These are phyloP conservation scores for Rubia yunnanensis DNA, from an alignment of 257 asterid genomes.

Conservation along the genomic window DNA sequence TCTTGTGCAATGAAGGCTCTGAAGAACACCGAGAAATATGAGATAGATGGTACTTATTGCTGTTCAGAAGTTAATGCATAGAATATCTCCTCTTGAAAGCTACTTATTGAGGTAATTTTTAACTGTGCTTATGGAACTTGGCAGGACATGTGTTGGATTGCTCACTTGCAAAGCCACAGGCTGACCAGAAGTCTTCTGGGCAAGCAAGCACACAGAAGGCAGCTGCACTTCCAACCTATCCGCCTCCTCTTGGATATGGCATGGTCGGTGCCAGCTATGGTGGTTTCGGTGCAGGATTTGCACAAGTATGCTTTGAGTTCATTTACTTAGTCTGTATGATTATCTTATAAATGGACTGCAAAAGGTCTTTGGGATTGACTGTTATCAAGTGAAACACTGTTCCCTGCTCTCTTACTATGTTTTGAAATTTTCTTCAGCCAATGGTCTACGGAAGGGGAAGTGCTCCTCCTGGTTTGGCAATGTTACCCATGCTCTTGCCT, in stretches of 20 bases:
- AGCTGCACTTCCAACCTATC: constrained; percentile 56
- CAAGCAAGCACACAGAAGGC: constrained; percentile 51
- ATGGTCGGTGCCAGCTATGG: constrained; percentile 78
- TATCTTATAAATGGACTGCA: constrained; percentile 4
- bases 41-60: constrained; percentile 54
- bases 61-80: constrained; percentile 3
- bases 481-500: constrained; percentile 99
- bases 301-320: constrained; percentile 45
- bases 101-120: constrained; percentile 16
- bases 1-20: constrained; percentile 90
- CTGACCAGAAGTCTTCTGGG: constrained; percentile 62
- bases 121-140: constrained; percentile 12
- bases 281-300: constrained; percentile 56
- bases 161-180: constrained; percentile 97
- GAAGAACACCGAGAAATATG: constrained; percentile 85
- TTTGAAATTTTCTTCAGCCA: constrained; percentile 35
- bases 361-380: not conserved
- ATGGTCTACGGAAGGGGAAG: constrained; percentile 73
- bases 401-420: not conserved
- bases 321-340: not conserved
- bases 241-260: constrained; percentile 75
- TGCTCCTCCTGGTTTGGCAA: constrained; percentile 83
- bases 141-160: constrained; percentile 88
- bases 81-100: constrained; percentile 5
- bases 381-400: not conserved